Evolutionary conservation across 1,284 basidiomycete species (phyloP).

Genomic region (Microbotryum violaceum): DNA sequence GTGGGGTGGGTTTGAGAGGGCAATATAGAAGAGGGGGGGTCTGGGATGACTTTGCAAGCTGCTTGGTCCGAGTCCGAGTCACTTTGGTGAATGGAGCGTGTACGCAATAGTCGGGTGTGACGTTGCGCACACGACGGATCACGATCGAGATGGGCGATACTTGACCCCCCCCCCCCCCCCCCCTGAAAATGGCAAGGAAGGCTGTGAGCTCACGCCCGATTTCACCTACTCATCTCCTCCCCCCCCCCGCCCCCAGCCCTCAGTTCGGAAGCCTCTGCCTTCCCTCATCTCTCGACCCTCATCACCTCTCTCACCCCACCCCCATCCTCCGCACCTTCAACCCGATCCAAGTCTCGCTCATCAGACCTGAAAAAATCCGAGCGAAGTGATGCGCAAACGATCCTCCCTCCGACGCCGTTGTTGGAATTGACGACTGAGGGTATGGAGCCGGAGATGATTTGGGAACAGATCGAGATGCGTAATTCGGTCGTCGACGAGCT

Average conservation of each 20-base stretch:
- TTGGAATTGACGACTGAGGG: conserved; percentile 66
- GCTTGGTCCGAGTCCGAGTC: too few relatives aligned
- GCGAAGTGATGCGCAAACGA: conserved; percentile 15
- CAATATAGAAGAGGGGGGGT: too few relatives aligned
- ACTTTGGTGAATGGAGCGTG: too few relatives aligned
- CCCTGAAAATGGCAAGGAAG: too few relatives aligned
- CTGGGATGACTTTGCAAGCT: too few relatives aligned
- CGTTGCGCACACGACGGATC: neutral
- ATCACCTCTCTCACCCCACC: conserved; percentile 53
- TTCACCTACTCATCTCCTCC: too few relatives aligned
- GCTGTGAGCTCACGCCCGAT: too few relatives aligned
- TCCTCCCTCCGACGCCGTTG: conserved; percentile 57
- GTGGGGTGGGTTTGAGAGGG: too few relatives aligned
- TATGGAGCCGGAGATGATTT: conserved; percentile 82
- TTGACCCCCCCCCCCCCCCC: too few relatives aligned
- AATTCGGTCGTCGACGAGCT: conserved; percentile 42
- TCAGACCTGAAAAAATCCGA: conserved; percentile 47
- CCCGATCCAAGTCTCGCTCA: conserved; percentile 50
- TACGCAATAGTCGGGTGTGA: neutral
- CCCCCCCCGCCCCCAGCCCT: conserved; percentile 36
- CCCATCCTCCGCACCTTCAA: conserved; percentile 50
- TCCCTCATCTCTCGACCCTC: conserved; percentile 58
- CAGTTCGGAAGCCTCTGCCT: conserved; percentile 55
- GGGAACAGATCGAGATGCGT: conserved; percentile 82
- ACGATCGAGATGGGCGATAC: too few relatives aligned